Conservation (phyloP, 2,329 filamentous ascomycete species). For the Ilyonectria sp. region DNA sequence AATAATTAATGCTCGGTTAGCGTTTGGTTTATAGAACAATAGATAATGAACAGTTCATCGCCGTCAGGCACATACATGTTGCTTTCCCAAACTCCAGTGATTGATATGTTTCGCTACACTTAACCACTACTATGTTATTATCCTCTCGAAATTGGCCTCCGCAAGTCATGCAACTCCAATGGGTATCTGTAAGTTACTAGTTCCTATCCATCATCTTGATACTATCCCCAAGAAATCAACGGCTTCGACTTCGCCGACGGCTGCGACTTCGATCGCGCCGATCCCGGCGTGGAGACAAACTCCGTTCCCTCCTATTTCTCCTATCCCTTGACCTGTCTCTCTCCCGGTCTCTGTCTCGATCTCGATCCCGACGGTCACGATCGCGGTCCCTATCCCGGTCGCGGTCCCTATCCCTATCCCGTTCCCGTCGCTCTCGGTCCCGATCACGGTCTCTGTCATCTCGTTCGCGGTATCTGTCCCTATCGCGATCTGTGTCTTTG, state of each 20-base stretch:
- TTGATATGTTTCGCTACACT: neutral
- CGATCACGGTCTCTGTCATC: constrained; percentile 49
- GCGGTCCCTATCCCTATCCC: constrained; percentile 46
- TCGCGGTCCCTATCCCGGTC: constrained; percentile 44
- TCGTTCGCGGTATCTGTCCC: constrained; percentile 53
- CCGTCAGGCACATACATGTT: constrained; percentile 14
- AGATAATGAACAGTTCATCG: constrained; percentile 39
- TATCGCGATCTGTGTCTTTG: constrained; percentile 46
- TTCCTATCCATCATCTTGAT: neutral
- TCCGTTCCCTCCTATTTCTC: constrained; percentile 50
- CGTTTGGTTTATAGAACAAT: constrained; percentile 34
- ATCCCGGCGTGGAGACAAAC: constrained; percentile 54
- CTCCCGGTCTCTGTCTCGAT: constrained; percentile 44
- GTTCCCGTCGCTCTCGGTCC: constrained; percentile 44
- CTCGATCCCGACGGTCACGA: constrained; percentile 49
- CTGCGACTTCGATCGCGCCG: constrained; percentile 56
- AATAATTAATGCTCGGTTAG: constrained; percentile 24
- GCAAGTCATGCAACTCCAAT: constrained; percentile 4
- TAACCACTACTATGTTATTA: neutral
- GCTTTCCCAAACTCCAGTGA: neutral
- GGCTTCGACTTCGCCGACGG: constrained; percentile 59
- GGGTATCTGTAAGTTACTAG: constrained; percentile 38
- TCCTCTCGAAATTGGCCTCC: neutral
- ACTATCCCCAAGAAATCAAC: constrained; percentile 37
- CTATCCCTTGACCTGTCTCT: constrained; percentile 35